phyloP scores from a whole-genome alignment of 2,329 filamentous ascomycete genomes.

The Fusarium dlaminii region DNA sequence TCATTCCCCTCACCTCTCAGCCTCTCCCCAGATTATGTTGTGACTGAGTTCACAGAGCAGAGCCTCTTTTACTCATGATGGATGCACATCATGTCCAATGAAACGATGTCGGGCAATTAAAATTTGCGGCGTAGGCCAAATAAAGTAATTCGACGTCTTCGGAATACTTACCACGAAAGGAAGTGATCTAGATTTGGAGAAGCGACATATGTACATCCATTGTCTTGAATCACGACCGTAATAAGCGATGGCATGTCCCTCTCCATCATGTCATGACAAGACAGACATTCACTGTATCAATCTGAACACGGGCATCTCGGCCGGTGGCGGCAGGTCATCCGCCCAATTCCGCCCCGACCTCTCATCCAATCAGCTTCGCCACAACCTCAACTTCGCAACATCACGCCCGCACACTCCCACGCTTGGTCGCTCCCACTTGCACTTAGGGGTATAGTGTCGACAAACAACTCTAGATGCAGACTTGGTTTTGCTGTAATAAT shows the following conservation, averaged over 20 bases:
- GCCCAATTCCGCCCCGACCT: conserved; percentile 14
- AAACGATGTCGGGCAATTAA: conserved; percentile 4
- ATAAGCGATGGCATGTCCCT: conserved; percentile 16
- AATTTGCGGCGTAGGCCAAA: conserved; percentile 26
- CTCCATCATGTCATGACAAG: conserved; percentile 21
- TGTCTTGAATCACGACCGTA: background rate
- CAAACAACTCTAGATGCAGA: conserved; percentile 24
- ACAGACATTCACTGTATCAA: background rate
- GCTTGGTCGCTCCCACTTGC: conserved; percentile 59
- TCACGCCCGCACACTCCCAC: conserved; percentile 34
- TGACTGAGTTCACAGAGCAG: conserved; percentile 19
- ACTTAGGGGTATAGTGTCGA: conserved; percentile 65
- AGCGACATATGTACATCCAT: background rate
- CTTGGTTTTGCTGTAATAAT: conserved; percentile 40
- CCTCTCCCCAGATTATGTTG: conserved; percentile 31
- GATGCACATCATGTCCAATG: conserved; percentile 11
- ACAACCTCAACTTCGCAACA: conserved; percentile 18
- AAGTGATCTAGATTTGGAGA: conserved; percentile 1
- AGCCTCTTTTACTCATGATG: conserved; percentile 34
- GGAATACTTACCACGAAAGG: background rate
- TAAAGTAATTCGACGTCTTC: conserved; percentile 2
- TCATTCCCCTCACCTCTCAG: conserved; percentile 15
- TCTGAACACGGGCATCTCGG: conserved; percentile 1
- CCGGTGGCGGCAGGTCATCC: conserved; percentile 32
- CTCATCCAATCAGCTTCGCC: conserved; percentile 4